These are phyloP conservation scores for Stentor roeselii DNA, from an alignment of 73 alveolate species.

Conservation along the genomic window DNA sequence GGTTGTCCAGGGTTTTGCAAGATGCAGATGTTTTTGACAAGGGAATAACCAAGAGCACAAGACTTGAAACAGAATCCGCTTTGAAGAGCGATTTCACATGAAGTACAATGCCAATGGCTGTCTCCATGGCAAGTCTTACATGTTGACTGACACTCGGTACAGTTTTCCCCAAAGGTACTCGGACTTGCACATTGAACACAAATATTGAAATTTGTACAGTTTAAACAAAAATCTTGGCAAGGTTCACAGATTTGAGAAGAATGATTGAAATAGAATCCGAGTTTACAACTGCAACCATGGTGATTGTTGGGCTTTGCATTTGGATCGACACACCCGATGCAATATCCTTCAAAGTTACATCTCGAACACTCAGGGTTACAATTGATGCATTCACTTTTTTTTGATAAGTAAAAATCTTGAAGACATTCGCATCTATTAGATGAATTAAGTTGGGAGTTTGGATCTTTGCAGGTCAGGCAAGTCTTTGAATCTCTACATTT, in stretches of 20 bases:
- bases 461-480: no score
- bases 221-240: neutral
- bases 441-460: no score
- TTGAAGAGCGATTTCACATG: neutral
- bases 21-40: neutral
- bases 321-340: no score
- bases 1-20: neutral
- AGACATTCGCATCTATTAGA: no score
- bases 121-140: neutral
- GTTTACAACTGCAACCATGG: neutral
- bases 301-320: no score
- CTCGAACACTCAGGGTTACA: no score
- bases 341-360: no score
- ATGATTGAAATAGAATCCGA: neutral
- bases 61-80: neutral
- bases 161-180: neutral
- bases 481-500: no score
- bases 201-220: neutral
- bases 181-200: neutral
- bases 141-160: neutral
- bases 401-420: no score
- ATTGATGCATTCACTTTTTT: no score
- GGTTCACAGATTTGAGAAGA: neutral
- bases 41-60: neutral
- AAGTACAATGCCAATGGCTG: neutral